Evolutionary conservation across 2,329 filamentous ascomycete genomes (phyloP), one percentile per base, ranked within the genome.

Genomic region (Trichoderma sp.): DNA sequence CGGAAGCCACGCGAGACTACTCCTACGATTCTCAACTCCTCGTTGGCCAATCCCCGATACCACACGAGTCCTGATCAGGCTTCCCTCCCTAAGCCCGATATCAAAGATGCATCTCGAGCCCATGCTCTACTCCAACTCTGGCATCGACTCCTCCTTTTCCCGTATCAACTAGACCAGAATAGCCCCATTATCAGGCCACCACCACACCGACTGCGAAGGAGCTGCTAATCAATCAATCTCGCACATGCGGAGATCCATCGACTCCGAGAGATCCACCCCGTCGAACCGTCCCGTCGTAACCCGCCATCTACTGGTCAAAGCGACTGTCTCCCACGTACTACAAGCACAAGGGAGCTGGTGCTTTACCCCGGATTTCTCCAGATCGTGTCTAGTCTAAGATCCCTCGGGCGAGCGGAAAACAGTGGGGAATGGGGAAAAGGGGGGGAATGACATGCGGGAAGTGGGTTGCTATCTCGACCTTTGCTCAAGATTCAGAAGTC

Each of bases 281-380:
- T 15, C 24, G 17, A 24, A 24, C n/a, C n/a, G 45, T 57, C 34
- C 34, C 41, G 50, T 51, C 45, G n/a, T 17, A 2, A 14, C 0
- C 21, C 6, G 17, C 30, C 39, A 30, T 52, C 44, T 30, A 7
- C 9, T 7, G 6, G 9, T 30, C 7, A 6, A 6, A 30, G 28
- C 28, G 1, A 30, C 7, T 30, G 30, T 10, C 3, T 34, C 30
- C 30, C 9, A 34, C 30, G 7, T 10, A 34, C 3, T 10, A 34
- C 3, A 34, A 10, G 30, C 30, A 10, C 51, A 24, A 48, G 4
- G 19, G 10, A 12, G 9, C 24, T 28, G 5, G 10, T 62, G 19
- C n/a, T 52, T 54, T 52, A 52, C 58, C 39, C 58, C 58, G 52
- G 48, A 45, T 52, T 62, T 62, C 44, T 19, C 26, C 47, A 39